Percentiles rank a stretch among this genome's conserved stretches.
Evolutionary conservation across 805 yeast species (phyloP).

Genomic region (Metschnikowia gelsemii): DNA sequence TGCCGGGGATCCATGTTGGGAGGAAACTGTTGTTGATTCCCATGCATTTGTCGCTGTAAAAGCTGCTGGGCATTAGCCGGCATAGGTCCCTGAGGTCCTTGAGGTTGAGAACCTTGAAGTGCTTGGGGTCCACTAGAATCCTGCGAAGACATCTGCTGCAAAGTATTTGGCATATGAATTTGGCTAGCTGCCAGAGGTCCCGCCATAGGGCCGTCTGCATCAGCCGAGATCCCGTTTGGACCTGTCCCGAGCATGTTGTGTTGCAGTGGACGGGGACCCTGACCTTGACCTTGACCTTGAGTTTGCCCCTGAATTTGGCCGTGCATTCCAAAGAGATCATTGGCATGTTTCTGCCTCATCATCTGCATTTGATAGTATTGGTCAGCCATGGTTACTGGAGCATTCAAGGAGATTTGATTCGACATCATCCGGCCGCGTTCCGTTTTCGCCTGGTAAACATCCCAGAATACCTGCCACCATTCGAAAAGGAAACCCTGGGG

Average conservation of each 20-base stretch:
- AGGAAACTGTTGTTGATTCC: conserved; percentile 5
- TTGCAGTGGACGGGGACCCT: no score
- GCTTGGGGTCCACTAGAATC: not conserved
- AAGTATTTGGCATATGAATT: conserved; percentile 18
- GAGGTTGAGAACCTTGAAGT: not conserved
- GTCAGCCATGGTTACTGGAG: conserved; percentile 60
- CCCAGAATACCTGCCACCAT: conserved; percentile 98
- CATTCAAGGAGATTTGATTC: no score
- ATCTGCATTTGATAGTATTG: conserved; percentile 68
- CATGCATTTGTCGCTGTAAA: conserved; percentile 5
- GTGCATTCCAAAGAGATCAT: not conserved
- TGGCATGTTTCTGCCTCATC: conserved; percentile 52
- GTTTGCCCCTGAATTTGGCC: not conserved
- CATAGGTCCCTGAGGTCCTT: not conserved
- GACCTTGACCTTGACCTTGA: not conserved
- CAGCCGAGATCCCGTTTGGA: no score
- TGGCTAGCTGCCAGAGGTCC: not conserved
- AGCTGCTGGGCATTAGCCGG: not conserved
- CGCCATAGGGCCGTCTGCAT: not conserved
- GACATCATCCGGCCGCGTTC: conserved; percentile 9
- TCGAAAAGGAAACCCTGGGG: conserved; percentile 86
- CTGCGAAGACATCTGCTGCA: conserved; percentile 3
- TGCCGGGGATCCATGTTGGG: conserved; percentile 16
- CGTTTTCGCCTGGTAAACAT: conserved; percentile 79
- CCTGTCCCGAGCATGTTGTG: no score